phyloP scores from a whole-genome alignment of 2,329 filamentous ascomycete genomes.

The Fusarium albosuccineum region DNA sequence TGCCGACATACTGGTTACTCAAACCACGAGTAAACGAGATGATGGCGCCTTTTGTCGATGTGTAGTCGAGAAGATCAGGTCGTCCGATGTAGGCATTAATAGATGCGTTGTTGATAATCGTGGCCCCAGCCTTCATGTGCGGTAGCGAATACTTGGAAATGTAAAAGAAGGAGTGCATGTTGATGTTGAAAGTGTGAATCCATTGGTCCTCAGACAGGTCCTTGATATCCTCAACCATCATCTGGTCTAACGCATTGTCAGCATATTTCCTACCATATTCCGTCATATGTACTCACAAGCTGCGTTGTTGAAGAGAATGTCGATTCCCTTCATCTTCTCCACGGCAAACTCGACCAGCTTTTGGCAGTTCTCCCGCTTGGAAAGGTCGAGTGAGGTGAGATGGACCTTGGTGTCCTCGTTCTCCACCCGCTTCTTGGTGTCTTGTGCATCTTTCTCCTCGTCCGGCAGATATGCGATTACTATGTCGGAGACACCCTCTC shows the following conservation, averaged over 20 bases:
- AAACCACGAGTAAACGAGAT: constrained; percentile 83
- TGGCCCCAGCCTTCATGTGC: constrained; percentile 79
- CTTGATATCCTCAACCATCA: constrained; percentile 78
- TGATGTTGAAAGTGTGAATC: constrained; percentile 83
- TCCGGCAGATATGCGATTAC: constrained; percentile 80
- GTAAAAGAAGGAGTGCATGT: constrained; percentile 87
- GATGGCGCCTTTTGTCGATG: constrained; percentile 82
- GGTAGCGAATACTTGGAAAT: constrained; percentile 81
- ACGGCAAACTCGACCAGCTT: constrained; percentile 76
- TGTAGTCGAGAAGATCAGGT: constrained; percentile 85
- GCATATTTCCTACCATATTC: not conserved
- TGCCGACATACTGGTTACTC: constrained; percentile 78
- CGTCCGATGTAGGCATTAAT: constrained; percentile 87
- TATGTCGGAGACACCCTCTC: constrained; percentile 79
- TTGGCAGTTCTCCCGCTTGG: constrained; percentile 75
- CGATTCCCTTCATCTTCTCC: constrained; percentile 74
- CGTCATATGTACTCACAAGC: constrained; percentile 68
- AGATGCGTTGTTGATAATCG: constrained; percentile 88
- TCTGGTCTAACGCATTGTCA: constrained; percentile 53
- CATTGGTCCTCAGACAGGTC: constrained; percentile 84
- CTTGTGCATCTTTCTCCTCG: constrained; percentile 81
- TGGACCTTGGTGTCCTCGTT: constrained; percentile 75
- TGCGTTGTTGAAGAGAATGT: constrained; percentile 82
- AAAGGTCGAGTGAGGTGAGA: constrained; percentile 74
- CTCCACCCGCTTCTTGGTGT: constrained; percentile 79